Evolutionary conservation across 2,329 filamentous ascomycete species (phyloP).

Genomic region (Diaporthe helianthi): DNA sequence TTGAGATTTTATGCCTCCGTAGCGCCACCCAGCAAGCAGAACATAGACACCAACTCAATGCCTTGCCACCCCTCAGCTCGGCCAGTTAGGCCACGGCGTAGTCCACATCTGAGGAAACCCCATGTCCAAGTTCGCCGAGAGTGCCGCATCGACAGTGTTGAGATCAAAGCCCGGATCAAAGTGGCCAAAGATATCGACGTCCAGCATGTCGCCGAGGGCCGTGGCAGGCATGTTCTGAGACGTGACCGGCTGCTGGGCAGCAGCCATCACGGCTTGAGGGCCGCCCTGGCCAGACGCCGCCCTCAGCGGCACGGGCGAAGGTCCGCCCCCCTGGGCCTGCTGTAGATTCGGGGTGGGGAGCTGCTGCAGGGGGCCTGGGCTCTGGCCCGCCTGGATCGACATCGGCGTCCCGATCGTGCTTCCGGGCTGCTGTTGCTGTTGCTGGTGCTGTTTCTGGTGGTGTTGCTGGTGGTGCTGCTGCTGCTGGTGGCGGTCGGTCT

Average conservation of each 20-base stretch:
- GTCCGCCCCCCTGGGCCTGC: background rate
- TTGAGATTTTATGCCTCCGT: background rate
- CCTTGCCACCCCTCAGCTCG: background rate
- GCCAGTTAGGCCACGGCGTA: slow-evolving; percentile 35
- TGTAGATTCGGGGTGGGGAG: background rate
- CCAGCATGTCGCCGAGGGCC: slow-evolving; percentile 46
- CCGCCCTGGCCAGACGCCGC: background rate
- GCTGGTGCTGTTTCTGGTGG: too few relatives aligned
- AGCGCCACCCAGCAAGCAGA: background rate
- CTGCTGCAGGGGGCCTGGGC: background rate
- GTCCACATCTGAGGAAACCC: slow-evolving; percentile 59
- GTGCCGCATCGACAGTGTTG: slow-evolving; percentile 59
- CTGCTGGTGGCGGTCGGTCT: background rate
- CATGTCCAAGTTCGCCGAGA: slow-evolving; percentile 63
- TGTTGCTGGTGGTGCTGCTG: too few relatives aligned
- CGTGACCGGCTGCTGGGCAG: background rate
- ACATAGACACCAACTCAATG: too few relatives aligned
- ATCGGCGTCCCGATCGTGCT: background rate
- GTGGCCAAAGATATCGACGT: slow-evolving; percentile 61
- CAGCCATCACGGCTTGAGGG: background rate
- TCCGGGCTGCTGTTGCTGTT: background rate
- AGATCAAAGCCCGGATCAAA: slow-evolving; percentile 63
- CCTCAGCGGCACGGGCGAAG: background rate
- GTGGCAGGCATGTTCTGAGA: slow-evolving; percentile 23
- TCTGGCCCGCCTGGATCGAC: background rate